phyloP scores from a whole-genome alignment of 2,329 filamentous ascomycete species.

The Scytalidium lignicola region DNA sequence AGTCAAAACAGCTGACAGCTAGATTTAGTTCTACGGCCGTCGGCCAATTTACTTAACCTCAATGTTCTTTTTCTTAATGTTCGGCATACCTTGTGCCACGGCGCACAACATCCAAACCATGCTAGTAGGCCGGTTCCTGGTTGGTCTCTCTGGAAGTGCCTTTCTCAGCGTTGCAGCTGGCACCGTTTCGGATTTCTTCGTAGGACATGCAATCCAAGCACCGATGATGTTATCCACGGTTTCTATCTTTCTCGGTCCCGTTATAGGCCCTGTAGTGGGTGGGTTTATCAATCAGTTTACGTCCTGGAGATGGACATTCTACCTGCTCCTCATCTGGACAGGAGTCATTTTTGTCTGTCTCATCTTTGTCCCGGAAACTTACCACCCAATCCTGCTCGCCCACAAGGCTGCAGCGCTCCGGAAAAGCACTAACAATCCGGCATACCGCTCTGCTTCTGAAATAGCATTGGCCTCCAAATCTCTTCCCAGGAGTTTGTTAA shows the following conservation, averaged over 20 bases:
- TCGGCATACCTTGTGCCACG: constrained; percentile 75
- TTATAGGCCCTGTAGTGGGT: constrained; percentile 57
- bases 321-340: constrained; percentile 57
- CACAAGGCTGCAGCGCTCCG: constrained; percentile 7
- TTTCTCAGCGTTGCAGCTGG: constrained; percentile 74
- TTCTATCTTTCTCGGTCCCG: constrained; percentile 62
- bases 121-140: constrained; percentile 71
- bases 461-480: constrained; percentile 2
- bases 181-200: constrained; percentile 78
- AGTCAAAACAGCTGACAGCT: not conserved
- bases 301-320: constrained; percentile 55
- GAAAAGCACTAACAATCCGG: constrained; percentile 4
- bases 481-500: constrained; percentile 32
- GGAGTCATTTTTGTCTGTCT: constrained; percentile 47
- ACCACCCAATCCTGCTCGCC: constrained; percentile 6
- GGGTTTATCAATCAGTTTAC: constrained; percentile 58
- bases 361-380: constrained; percentile 6
- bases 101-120: constrained; percentile 76
- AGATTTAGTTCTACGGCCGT: constrained; percentile 71
- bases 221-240: constrained; percentile 53
- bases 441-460: constrained; percentile 8
- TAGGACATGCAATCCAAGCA: constrained; percentile 50
- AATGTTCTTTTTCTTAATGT: constrained; percentile 71
- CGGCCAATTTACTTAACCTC: constrained; percentile 74
- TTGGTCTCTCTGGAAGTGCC: constrained; percentile 64